Conservation (phyloP, 1,284 basidiomycete species). For the Austroboletus novae-zelandiae region DNA sequence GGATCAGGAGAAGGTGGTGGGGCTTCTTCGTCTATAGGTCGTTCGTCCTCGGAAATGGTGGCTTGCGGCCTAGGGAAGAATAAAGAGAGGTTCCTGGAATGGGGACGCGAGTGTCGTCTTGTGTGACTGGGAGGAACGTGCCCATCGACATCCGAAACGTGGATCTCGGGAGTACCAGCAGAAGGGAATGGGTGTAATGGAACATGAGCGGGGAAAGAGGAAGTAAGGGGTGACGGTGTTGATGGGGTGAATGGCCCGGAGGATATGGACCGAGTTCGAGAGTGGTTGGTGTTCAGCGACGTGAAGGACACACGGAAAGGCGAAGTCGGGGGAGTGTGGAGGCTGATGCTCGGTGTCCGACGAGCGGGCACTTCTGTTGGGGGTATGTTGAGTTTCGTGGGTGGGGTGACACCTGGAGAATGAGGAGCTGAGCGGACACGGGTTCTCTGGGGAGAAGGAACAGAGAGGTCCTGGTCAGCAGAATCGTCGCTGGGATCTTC, state of each 20-base stretch:
- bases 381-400: constrained; percentile 7
- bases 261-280: constrained; percentile 52
- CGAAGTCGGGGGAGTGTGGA: constrained; percentile 36
- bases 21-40: constrained; percentile 41
- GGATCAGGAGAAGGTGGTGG: constrained; percentile 36
- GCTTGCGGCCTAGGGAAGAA: constrained; percentile 78
- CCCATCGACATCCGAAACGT: constrained; percentile 13
- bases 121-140: constrained; percentile 31
- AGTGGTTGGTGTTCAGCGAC: constrained; percentile 39
- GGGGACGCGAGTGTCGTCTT: constrained; percentile 70
- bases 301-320: constrained; percentile 53
- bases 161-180: constrained; percentile 20
- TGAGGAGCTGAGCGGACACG: constrained; percentile 41
- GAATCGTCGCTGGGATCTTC: constrained; percentile 20
- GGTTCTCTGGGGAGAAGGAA: constrained; percentile 29
- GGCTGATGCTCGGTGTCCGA: constrained; percentile 31
- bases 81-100: constrained; percentile 87
- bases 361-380: constrained; percentile 39
- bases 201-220: constrained; percentile 23
- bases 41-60: constrained; percentile 66
- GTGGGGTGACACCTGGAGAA: constrained; percentile 25
- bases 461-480: constrained; percentile 5
- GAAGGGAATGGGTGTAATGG: constrained; percentile 30
- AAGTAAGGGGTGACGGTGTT: constrained; percentile 32
- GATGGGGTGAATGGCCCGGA: constrained; percentile 54